A percentile compares a stretch with the other conserved stretches of the same genome.
These are phyloP conservation scores for Amoebophrya sp. DNA, from an alignment of 169 alveolate species.

Conservation along the genomic window DNA sequence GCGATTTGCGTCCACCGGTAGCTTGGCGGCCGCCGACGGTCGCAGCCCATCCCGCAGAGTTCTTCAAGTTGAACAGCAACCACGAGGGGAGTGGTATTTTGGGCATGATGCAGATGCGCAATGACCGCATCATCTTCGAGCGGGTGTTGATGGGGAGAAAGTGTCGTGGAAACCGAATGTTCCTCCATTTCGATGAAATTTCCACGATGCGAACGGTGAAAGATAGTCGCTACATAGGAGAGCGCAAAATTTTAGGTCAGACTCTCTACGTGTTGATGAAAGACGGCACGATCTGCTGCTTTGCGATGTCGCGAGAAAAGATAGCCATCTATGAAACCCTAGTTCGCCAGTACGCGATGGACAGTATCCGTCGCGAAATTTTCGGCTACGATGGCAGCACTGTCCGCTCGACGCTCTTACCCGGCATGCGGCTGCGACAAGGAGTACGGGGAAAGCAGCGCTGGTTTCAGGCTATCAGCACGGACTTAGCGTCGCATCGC, in stretches of 20 bases:
- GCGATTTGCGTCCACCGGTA: background rate
- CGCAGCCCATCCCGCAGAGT: background rate
- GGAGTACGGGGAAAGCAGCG: background rate
- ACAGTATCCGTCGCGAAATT: background rate
- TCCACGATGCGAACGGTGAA: background rate
- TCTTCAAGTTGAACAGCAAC: background rate
- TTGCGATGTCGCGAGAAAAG: background rate
- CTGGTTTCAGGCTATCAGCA: background rate
- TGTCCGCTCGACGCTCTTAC: background rate
- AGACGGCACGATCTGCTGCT: background rate
- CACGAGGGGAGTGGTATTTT: background rate
- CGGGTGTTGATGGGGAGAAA: background rate
- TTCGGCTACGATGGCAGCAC: background rate
- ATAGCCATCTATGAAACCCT: background rate
- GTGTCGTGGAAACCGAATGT: background rate
- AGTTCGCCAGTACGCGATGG: background rate
- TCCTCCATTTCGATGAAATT: background rate
- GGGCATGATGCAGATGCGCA: background rate
- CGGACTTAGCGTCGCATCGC: background rate
- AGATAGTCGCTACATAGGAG: background rate
- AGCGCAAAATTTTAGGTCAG: background rate
- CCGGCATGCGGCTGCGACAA: background rate
- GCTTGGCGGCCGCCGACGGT: background rate
- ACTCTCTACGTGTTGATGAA: background rate
- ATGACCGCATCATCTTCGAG: background rate